Conservation (phyloP, 306 rosid genomes). For the Clitoria ternatea region DNA sequence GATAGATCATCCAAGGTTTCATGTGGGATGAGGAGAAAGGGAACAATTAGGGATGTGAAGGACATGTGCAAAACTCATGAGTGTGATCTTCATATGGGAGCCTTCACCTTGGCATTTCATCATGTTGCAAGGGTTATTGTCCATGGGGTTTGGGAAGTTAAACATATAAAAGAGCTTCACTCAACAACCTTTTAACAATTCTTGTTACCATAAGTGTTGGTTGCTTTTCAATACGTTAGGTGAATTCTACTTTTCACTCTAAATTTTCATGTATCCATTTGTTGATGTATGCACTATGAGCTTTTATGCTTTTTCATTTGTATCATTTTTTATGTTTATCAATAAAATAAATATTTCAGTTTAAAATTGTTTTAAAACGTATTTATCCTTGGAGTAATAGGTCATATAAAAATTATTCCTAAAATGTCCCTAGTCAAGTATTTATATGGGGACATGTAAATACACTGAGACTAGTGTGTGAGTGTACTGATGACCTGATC, state of each 20-base stretch:
- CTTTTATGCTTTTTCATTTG: no score
- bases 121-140: slow-evolving; percentile 86
- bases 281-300: no score
- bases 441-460: no score
- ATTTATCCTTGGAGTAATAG: no score
- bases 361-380: no score
- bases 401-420: no score
- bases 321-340: no score
- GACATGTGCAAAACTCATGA: slow-evolving; percentile 76
- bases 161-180: slow-evolving; percentile 31
- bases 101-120: slow-evolving; percentile 76
- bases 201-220: slow-evolving; percentile 14
- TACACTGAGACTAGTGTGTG: no score
- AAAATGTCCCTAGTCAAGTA: no score
- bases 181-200: slow-evolving; percentile 13
- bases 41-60: slow-evolving; percentile 72
- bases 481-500: no score
- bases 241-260: slow-evolving; percentile 11
- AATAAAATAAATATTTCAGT: no score
- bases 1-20: slow-evolving; percentile 96
- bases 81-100: slow-evolving; percentile 94
- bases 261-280: slow-evolving; percentile 13
- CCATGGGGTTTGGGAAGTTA: slow-evolving; percentile 96
- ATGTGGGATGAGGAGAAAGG: slow-evolving; percentile 93
- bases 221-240: slow-evolving; percentile 16